A percentile compares a stretch with the other conserved stretches of the same genome.
These are phyloP conservation scores for Stagonosporopsis vannaccii DNA, from an alignment of 2,329 filamentous ascomycete genomes.

Conservation along the genomic window DNA sequence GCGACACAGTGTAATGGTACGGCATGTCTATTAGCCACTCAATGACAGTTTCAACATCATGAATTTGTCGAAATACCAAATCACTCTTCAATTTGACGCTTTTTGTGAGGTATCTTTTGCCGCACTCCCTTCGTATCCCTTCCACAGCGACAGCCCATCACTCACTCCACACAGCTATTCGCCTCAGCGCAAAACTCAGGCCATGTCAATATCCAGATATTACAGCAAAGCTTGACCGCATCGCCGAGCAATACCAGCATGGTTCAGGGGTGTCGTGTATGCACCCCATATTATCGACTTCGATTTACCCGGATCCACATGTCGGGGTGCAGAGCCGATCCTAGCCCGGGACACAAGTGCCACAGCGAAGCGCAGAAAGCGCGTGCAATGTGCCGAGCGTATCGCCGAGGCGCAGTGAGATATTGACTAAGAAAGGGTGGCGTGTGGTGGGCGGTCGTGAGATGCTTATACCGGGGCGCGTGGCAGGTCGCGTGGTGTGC, in stretches of 20 bases:
- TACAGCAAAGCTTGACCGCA: conserved; percentile 10
- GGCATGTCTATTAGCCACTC: not conserved
- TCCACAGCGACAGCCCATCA: not conserved
- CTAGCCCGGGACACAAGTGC: not conserved
- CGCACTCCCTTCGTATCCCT: not conserved
- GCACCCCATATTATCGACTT: conserved; percentile 16
- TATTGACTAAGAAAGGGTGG: not conserved
- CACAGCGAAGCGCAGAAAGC: not conserved
- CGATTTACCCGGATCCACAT: conserved; percentile 17
- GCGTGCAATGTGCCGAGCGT: conserved; percentile 1
- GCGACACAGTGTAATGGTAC: not conserved
- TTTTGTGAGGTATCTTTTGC: not conserved
- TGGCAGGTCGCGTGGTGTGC: not conserved
- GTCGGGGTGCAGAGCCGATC: conserved; percentile 7
- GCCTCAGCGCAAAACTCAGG: conserved; percentile 17
- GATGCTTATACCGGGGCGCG: not conserved
- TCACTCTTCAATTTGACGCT: not conserved
- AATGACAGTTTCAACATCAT: not conserved
- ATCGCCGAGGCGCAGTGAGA: conserved; percentile 1
- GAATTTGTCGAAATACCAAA: no score
- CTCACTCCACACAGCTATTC: not conserved
- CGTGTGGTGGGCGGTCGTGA: not conserved
- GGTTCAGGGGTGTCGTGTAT: conserved; percentile 9
- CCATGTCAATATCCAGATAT: conserved; percentile 10
- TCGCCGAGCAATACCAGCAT: not conserved